These are phyloP conservation scores for Rhizoctonia solani DNA, from an alignment of 1,284 basidiomycete species.

Conservation along the genomic window DNA sequence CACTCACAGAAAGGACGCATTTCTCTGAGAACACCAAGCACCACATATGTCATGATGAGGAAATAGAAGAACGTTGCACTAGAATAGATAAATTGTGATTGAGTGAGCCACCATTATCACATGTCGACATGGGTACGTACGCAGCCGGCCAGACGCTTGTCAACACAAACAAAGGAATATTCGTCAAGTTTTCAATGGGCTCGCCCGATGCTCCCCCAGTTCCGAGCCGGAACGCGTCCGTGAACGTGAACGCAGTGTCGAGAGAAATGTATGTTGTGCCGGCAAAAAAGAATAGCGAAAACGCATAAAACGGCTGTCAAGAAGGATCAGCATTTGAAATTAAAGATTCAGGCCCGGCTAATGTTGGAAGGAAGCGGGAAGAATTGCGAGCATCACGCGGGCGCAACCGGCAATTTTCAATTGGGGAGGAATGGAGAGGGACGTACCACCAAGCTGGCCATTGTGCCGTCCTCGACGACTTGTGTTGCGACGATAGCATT, in stretches of 20 bases:
- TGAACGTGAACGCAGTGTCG: slow-evolving; percentile 71
- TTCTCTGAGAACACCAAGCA: slow-evolving; percentile 71
- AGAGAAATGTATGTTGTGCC: slow-evolving; percentile 77
- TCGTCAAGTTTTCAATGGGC: slow-evolving; percentile 60
- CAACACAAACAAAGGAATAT: slow-evolving; percentile 74
- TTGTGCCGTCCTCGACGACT: slow-evolving; percentile 71
- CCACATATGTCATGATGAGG: slow-evolving; percentile 73
- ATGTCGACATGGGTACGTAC: no score
- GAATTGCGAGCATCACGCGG: slow-evolving; percentile 20
- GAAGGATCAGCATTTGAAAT: background rate
- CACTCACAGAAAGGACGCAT: slow-evolving; percentile 62
- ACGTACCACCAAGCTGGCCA: slow-evolving; percentile 68
- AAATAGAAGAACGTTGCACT: slow-evolving; percentile 72
- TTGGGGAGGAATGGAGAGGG: background rate
- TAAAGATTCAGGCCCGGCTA: background rate
- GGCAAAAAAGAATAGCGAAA: slow-evolving; percentile 65
- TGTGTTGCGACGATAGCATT: slow-evolving; percentile 83
- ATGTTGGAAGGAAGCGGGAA: slow-evolving; percentile 5
- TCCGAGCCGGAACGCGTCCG: slow-evolving; percentile 52
- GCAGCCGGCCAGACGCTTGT: slow-evolving; percentile 82
- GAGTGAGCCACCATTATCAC: background rate
- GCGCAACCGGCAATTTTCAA: slow-evolving; percentile 8
- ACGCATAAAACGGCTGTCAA: slow-evolving; percentile 62
- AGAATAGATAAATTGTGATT: slow-evolving; percentile 1
- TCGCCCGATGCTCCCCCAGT: slow-evolving; percentile 40